Evolutionary conservation across 345 rosid genomes (phyloP), one percentile per base, ranked within the genome.

Genomic region (Pugionium dolabratum): DNA sequence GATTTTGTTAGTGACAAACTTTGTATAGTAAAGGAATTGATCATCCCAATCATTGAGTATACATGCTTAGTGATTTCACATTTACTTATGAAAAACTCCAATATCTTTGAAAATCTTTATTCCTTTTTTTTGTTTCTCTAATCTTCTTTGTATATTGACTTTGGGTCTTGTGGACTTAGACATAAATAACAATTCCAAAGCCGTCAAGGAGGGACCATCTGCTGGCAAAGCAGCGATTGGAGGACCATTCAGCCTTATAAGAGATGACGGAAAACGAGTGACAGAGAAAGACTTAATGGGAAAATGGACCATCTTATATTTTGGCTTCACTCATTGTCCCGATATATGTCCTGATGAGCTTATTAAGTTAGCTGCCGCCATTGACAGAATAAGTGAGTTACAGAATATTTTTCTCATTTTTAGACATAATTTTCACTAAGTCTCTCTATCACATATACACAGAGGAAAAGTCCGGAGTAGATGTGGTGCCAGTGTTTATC

Each of bases 261-360:
- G 93, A 71, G 91, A 91, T 59, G 88, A 95, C 6, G 97, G 96
- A 11, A 91, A 84, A 80, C 76, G 59, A 42, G 85, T 85, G 39
- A 87, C 91, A 8, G 99, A 91, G 74, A 83, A 85, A 69, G 85
- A 87, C 78, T 85, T 94, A 54, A 10, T 77, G 78, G 99, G 99
- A 65, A 88, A 86, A 50, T 94, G 99, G 99, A 84, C 82, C 27
- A 37, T 91, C 47, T 64, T 94, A 46, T 94, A 94, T 81, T 94
- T 95, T 80, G 99, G 97, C 48, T 94, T 90, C 80, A 91, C 97
- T 70, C 97, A 88, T 75, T 94, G 99, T 79, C 97, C 99, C 8
- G 99, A 94, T 75, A 94, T 94, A 57, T 94, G 97, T 73, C 99
- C 97, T 9, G 96, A 88, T 46, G 99, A 94, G 84, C 85, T 94